Conservation (phyloP, 176 grass and related monocot genomes). For the Zoysia pacifica region DNA sequence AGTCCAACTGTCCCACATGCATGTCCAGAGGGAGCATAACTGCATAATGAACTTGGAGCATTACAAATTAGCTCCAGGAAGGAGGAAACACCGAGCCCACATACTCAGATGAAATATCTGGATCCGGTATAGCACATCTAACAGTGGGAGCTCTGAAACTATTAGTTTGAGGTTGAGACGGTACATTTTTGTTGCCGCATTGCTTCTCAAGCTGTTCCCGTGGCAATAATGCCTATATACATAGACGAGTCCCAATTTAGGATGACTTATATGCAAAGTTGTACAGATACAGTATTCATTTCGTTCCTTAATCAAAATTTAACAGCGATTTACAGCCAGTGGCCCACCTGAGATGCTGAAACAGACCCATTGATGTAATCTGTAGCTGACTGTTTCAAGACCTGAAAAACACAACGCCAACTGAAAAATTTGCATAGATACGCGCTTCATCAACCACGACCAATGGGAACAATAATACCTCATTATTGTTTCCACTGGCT, state of each 20-base stretch:
- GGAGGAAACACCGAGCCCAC: slow-evolving; percentile 37
- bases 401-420: slow-evolving; percentile 45
- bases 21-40: neutral
- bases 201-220: slow-evolving; percentile 88
- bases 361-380: slow-evolving; percentile 80
- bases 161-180: slow-evolving; percentile 52
- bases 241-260: slow-evolving; percentile 37
- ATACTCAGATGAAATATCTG: slow-evolving; percentile 92
- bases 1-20: neutral
- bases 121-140: slow-evolving; percentile 82
- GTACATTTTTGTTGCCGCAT: slow-evolving; percentile 39
- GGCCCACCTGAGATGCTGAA: slow-evolving; percentile 63
- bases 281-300: slow-evolving; percentile 30
- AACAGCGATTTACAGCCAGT: neutral
- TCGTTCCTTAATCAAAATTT: slow-evolving; percentile 30
- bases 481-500: slow-evolving; percentile 58
- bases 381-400: slow-evolving; percentile 76
- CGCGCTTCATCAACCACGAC: neutral
- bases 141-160: slow-evolving; percentile 71
- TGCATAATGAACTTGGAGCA: neutral
- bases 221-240: slow-evolving; percentile 69
- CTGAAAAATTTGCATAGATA: slow-evolving; percentile 30
- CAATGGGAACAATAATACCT: slow-evolving; percentile 51
- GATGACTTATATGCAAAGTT: neutral
- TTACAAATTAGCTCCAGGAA: slow-evolving; percentile 2